These are phyloP conservation scores for Fusarium abutilonis DNA, from an alignment of 2,329 filamentous ascomycete species.

Conservation along the genomic window DNA sequence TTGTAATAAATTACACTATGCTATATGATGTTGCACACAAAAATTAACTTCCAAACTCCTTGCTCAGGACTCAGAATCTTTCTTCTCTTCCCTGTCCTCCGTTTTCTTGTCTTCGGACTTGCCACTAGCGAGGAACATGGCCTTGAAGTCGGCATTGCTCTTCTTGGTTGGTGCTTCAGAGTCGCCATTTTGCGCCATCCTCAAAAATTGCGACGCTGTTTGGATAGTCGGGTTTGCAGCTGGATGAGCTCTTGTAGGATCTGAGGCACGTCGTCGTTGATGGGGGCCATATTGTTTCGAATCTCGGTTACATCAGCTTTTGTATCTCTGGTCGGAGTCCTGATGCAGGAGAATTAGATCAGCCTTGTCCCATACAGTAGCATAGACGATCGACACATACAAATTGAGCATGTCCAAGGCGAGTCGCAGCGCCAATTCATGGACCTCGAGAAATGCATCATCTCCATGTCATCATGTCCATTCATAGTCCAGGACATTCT, in stretches of 20 bases:
- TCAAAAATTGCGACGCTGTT: no score
- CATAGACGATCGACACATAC: background rate
- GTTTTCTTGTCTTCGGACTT: conserved; percentile 23
- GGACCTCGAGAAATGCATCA: background rate
- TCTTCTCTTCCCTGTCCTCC: conserved; percentile 7
- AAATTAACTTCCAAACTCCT: conserved; percentile 5
- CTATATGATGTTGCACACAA: conserved; percentile 21
- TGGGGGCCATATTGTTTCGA: background rate
- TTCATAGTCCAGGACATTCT: conserved; percentile 1
- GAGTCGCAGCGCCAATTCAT: background rate
- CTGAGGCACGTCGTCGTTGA: background rate
- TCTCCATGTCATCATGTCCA: background rate
- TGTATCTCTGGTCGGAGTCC: background rate
- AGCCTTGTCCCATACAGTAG: background rate
- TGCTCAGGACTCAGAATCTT: conserved; percentile 14
- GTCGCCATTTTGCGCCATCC: conserved; percentile 30
- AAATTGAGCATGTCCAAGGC: background rate
- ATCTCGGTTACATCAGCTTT: conserved; percentile 1
- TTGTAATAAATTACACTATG: conserved; percentile 37
- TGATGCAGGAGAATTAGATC: background rate
- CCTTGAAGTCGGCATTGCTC: conserved; percentile 68
- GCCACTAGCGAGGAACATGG: conserved; percentile 56
- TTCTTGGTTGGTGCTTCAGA: conserved; percentile 52
- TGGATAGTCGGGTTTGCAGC: no score
- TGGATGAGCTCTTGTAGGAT: no score